These are phyloP conservation scores for Termitomyces sp. DNA, from an alignment of 768 basidiomycete species.

Conservation along the genomic window DNA sequence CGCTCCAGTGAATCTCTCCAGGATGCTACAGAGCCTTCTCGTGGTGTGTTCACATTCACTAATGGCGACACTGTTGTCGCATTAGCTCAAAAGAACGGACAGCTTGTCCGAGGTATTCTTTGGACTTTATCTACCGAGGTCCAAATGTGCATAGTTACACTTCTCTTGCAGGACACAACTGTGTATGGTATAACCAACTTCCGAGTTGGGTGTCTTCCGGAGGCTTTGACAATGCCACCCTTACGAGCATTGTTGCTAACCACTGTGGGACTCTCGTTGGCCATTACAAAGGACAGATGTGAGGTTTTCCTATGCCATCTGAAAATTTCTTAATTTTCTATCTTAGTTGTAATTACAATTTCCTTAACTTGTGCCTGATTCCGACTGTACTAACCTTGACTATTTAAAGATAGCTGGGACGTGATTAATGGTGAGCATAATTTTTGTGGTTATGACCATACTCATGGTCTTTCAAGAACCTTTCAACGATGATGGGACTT, in stretches of 20 bases:
- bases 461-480: constrained; percentile 30
- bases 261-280: constrained; percentile 45
- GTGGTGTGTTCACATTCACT: constrained; percentile 42
- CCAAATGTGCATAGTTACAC: neutral
- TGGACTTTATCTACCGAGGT: neutral
- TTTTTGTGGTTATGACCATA: neutral
- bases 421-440: constrained; percentile 32
- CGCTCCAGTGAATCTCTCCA: constrained; percentile 11
- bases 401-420: constrained; percentile 32
- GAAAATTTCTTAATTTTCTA: neutral
- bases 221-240: constrained; percentile 34
- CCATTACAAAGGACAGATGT: constrained; percentile 54
- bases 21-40: constrained; percentile 49
- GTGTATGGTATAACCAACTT: constrained; percentile 50
- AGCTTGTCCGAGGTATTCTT: constrained; percentile 36
- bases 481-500: constrained; percentile 60
- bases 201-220: constrained; percentile 44
- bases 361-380: constrained; percentile 11
- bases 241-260: constrained; percentile 39
- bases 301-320: constrained; percentile 1
- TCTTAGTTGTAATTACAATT: constrained; percentile 26
- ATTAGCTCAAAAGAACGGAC: constrained; percentile 40
- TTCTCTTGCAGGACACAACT: constrained; percentile 33
- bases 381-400: neutral
- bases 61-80: constrained; percentile 38